phyloP scores from a whole-genome alignment of 495 filamentous ascomycete genomes.

The Hypoxylon intermedium region DNA sequence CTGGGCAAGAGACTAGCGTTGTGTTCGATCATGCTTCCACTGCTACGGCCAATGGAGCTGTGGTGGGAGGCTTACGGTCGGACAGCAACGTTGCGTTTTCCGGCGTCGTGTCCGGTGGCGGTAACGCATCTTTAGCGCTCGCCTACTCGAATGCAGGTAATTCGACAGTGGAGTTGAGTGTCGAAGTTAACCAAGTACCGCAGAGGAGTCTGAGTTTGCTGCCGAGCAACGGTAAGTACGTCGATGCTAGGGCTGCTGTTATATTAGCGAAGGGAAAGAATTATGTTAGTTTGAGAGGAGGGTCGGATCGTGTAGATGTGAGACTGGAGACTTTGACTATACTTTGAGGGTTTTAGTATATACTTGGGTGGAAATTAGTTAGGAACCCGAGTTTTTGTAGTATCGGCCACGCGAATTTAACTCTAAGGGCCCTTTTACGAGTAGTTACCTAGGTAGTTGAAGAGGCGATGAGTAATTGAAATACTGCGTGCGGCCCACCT shows the following conservation, averaged over 20 bases:
- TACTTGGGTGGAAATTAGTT: neutral
- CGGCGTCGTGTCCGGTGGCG: slow-evolving; percentile 36
- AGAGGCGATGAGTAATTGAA: too few relatives aligned
- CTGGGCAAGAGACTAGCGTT: slow-evolving; percentile 34
- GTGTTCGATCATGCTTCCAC: slow-evolving; percentile 38
- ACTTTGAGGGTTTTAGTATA: slow-evolving; percentile 2
- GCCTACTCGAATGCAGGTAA: slow-evolving; percentile 37
- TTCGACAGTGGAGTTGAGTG: slow-evolving; percentile 17
- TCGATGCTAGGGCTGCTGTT: slow-evolving; percentile 19
- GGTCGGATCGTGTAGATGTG: slow-evolving; percentile 26
- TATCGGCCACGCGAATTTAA: too few relatives aligned
- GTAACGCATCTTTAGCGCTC: slow-evolving; percentile 17
- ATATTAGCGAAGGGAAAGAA: slow-evolving; percentile 40
- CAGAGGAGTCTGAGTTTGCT: slow-evolving; percentile 19
- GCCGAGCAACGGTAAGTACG: slow-evolving; percentile 34
- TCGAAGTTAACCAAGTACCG: slow-evolving; percentile 42
- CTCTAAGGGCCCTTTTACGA: too few relatives aligned
- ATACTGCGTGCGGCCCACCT: too few relatives aligned
- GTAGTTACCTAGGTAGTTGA: too few relatives aligned
- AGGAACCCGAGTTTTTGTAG: too few relatives aligned
- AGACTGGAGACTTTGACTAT: slow-evolving; percentile 33
- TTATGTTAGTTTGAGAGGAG: slow-evolving; percentile 43
- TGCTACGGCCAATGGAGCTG: slow-evolving; percentile 42
- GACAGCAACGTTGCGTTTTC: slow-evolving; percentile 46
- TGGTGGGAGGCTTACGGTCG: slow-evolving; percentile 37